A percentile compares a stretch with the other conserved stretches of the same genome.
These are phyloP conservation scores for Saraca asoca DNA, from an alignment of 331 rosid species.

Conservation along the genomic window DNA sequence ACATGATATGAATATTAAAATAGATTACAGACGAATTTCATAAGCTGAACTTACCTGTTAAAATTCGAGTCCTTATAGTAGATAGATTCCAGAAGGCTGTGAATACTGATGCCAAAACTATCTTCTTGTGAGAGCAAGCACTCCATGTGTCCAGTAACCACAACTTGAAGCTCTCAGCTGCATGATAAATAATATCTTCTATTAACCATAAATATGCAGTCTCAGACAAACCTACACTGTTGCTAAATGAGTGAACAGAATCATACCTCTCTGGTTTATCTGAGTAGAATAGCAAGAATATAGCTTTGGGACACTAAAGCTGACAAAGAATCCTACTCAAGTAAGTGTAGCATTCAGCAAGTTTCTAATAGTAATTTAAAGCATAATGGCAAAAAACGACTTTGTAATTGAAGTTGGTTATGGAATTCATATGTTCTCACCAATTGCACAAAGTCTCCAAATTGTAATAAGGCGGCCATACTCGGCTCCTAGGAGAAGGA, in stretches of 20 bases:
- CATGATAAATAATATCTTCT: constrained; percentile 30
- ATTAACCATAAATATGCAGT: constrained; percentile 1
- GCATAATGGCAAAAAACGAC: background rate
- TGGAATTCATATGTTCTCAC: constrained; percentile 44
- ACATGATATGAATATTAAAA: background rate
- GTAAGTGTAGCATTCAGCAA: constrained; percentile 22
- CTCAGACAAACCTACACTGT: constrained; percentile 2
- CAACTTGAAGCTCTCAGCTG: constrained; percentile 57
- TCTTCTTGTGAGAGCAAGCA: constrained; percentile 81
- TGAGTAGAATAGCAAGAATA: constrained; percentile 65
- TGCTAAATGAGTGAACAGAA: constrained; percentile 10
- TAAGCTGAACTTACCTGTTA: constrained; percentile 51
- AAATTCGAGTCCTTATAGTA: constrained; percentile 62
- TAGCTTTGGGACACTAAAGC: constrained; percentile 78
- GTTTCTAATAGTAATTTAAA: constrained; percentile 1
- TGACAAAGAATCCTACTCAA: constrained; percentile 61
- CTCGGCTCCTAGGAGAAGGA: constrained; percentile 81
- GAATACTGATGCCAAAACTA: constrained; percentile 52
- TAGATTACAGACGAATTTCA: background rate
- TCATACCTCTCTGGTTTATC: constrained; percentile 62
- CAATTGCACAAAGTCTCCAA: constrained; percentile 75
- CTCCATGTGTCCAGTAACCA: constrained; percentile 68
- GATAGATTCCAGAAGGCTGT: constrained; percentile 84
- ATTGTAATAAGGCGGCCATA: constrained; percentile 78
- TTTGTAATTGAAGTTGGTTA: background rate